Base-by-base conservation (phyloP, 352 stramenopile species). In the Phytophthora macrochlamydospora region DNA sequence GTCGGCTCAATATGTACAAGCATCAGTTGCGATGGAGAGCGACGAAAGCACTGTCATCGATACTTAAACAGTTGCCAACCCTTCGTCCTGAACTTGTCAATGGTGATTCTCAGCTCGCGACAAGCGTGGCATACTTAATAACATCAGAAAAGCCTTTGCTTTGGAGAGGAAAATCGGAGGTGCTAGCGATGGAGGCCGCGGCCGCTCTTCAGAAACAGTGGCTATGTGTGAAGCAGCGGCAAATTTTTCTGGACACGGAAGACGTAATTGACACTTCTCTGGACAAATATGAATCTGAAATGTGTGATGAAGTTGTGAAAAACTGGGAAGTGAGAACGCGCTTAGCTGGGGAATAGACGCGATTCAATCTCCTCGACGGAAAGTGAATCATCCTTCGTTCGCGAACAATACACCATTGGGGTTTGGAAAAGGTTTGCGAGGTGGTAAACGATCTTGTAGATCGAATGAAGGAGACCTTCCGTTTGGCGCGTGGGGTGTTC, bases 311-410 rank as follows among this genome's bases (percentile, higher is more conserved):
- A 63, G 85, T 92, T 18, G 75, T 95, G 1, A 63, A 66, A 90
- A 89, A n/a, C 71, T 96, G 7, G 84, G 81, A 1, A 81, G 78
- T 35, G 83, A 94, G 59, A 94, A 96, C 46, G 89, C 83, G 0
- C 51, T 96, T 24, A 93, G 76, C 7, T 96, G 89, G 89, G 87
- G 84, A 7, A 78, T 91, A 3, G 87, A 95, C 68, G 87, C 85
- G 2, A 89, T 96, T 9, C 89, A 96, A 48, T 94, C 85, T 0
- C 89, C 89, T 43, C 73, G 85, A 3, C 81, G 81, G 6, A 87
- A 78, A 51, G 62, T 76, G 4, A 75, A 37, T 33, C 67, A 69
- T 51, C 56, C 58, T 14, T 73, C 62, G 9, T 56, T 70, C 53
- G 43, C 51, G 28, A 62, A 37, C 48, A 11, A 44, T 50, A 7